These are phyloP conservation scores for Kregervanrija delftensis DNA, from an alignment of 805 yeast genomes.

Conservation along the genomic window DNA sequence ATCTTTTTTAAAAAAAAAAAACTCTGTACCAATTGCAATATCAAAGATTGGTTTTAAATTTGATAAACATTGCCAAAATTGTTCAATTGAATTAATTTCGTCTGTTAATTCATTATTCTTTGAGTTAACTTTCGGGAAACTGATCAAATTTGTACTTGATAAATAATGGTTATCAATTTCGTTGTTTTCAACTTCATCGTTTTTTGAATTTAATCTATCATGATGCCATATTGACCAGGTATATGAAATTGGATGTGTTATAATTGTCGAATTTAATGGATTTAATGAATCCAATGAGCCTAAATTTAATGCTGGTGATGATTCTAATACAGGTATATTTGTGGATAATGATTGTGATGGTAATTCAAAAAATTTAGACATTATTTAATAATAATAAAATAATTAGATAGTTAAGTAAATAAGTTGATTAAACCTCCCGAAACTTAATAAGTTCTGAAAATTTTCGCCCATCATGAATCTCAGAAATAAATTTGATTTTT, in stretches of 20 bases:
- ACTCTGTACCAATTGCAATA: slow-evolving; percentile 42
- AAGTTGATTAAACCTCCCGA: too few species aligned
- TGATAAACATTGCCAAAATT: slow-evolving; percentile 41
- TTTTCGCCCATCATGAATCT: too few species aligned
- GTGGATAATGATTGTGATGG: too few species aligned
- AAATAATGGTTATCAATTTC: slow-evolving; percentile 26
- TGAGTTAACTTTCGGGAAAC: slow-evolving; percentile 28
- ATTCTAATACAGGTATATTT: too few species aligned
- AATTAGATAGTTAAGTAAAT: too few species aligned
- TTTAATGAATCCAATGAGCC: too few species aligned
- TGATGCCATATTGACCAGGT: slow-evolving; percentile 48
- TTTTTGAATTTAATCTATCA: slow-evolving; percentile 25
- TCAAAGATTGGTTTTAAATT: slow-evolving; percentile 33
- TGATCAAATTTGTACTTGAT: slow-evolving; percentile 38
- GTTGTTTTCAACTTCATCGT: not conserved
- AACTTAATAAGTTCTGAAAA: too few species aligned
- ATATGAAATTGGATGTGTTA: slow-evolving; percentile 33
- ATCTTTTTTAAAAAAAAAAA: slow-evolving; percentile 51
- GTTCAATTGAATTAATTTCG: slow-evolving; percentile 42
- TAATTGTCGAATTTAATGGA: too few species aligned
- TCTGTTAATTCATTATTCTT: slow-evolving; percentile 11
- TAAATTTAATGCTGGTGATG: too few species aligned
- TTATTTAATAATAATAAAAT: too few species aligned
- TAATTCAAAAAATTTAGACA: too few species aligned
- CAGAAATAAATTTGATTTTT: too few species aligned